Base-by-base conservation (phyloP, 148 eudicot species). In the Camellia japonica region DNA sequence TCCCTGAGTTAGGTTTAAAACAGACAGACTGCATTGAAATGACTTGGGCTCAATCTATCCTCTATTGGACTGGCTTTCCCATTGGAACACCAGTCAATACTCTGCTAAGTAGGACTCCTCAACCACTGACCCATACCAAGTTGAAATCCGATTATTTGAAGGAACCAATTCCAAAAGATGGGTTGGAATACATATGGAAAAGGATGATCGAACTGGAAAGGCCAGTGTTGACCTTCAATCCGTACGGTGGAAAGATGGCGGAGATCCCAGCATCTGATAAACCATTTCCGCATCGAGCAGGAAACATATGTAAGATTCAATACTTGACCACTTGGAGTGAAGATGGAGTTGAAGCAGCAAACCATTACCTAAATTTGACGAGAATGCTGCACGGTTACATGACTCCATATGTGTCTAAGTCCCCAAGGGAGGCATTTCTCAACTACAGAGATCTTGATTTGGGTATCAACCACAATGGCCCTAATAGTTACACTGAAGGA, bases 251-350 rank as follows among this genome's bases (percentile, higher is more conserved):
- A 11, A 63, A 38, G 42, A 81, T 85, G 87, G 71, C 64, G 11
- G 84, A 85, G 54, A 81, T 85, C 46, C 16, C 84, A 0, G 20
- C 79, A 13, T 72, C 68, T 38, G 85, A 56, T 49, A 85, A 76
- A 41, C 87, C 87, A 7, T 79, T 78, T 12, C 84, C 87, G 5
- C 84, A 85, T 47, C 20, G 87, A 70, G 87, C 87, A 7, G 87
- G 87, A 11, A 85, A 85, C 74, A 54, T 85, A 13, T 67, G 58
- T 0, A 71, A 78, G 76, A 59, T 85, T 51, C 80, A 85, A 15
- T 81, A 81, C 23, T 82, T 82, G 12, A 68, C 84, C 3, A 75
- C 81, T 30, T 85, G 87, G 87, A 14, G 70, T 12, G 78, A 81
- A 66, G 56, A 51, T 54, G 87, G 87, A 0, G 67, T 38, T 0